Base-by-base conservation (phyloP, 768 basidiomycete species). In the Gloeophyllum trabeum region DNA sequence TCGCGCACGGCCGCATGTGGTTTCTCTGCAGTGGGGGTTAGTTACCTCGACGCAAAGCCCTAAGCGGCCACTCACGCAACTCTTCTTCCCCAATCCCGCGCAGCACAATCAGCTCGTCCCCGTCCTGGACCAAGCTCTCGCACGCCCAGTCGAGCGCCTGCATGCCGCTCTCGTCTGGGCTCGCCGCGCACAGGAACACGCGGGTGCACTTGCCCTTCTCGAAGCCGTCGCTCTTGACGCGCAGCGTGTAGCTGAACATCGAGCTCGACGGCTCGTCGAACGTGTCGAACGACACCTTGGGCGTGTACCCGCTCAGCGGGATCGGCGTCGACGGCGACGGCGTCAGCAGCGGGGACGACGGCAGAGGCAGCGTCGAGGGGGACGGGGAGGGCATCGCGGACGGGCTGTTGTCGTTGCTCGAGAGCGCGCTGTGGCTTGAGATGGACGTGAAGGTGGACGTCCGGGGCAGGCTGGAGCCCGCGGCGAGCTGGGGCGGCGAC, bases 121-220 rank as follows among this genome's bases (percentile, higher is more conserved):
- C 87, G 43, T 88, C 84, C 58, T 87, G 82, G 5, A 82, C 77
- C 7, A 99, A 69, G 24, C 73, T 71, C 51, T 89, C 85, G 22
- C 97, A 69, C n/a, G 77, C 69, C 94, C 94, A 99, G 43, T 96
- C 89, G 5, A 98, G 65, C 0, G 94, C 93, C 52, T 91, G 79
- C 4, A 70, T 62, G 0, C 93, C 93, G 45, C 83, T 87, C 62
- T 94, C 92, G 51, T 96, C 92, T 0, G 81, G 68, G 35, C 86
- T 87, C 1, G 88, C 73, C 0, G 93, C 93, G 45, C 91, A 93
- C 1, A 96, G 70, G 60, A 90, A 98, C 1, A 87, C 87, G 0
- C 94, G 73, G 1, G 91, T 93, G 40, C 76, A 75, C 22, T 81
- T 70, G 3, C 70, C 79, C 23, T 88, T 73, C 34, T 66, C 64